Evolutionary conservation across 2,329 filamentous ascomycete species (phyloP), one percentile per base, ranked within the genome.

Genomic region (Colletotrichum sp.): DNA sequence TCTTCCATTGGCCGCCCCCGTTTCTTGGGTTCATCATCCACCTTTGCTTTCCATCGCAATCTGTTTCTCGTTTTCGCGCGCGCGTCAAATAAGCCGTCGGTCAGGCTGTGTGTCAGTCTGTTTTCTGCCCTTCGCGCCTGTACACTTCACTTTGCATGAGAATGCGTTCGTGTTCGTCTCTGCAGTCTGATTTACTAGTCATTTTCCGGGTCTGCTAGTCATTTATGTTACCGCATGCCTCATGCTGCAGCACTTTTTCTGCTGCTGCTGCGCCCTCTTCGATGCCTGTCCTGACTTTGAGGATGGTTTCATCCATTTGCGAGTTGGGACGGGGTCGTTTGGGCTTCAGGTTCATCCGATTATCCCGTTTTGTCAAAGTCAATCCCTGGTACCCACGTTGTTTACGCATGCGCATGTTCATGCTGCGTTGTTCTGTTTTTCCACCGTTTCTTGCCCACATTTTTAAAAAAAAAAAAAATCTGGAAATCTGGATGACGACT

Each of bases 331-430:
- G 55, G 55, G 34, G 27, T 34, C 39, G 69, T 39, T 32, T 72
- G 68, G 69, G 36, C 36, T 65, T 60, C 44, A 68, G 72, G 72
- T 72, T 75, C 61, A 75, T 68, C 63, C 39, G 27, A 61, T 66
- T 34, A 16, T 67, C 27, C 39, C 36, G n/a, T 32, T 8, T 68
- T 66, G 8, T 55, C 34, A 63, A 12, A 72, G 15, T 57, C 55
- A 27, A 48, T 39, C 15, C 36, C 7, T 67, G 71, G 27, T 30
- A 63, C 57, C 36, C 39, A 34, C 59, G 63, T 30, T 44, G 34
- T 65, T 0, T 65, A 25, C 36, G 32, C 30, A 30, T n/a, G 32
- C 9, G n/a, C 30, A n/a, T n/a, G 32, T 22, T 36, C 7, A 12
- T 27, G 16, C 11, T 57, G 25, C 27, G 9, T 65, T 39, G 32